These are phyloP conservation scores for Fusarium avenaceum DNA, from an alignment of 2,329 filamentous ascomycete genomes.

Conservation along the genomic window DNA sequence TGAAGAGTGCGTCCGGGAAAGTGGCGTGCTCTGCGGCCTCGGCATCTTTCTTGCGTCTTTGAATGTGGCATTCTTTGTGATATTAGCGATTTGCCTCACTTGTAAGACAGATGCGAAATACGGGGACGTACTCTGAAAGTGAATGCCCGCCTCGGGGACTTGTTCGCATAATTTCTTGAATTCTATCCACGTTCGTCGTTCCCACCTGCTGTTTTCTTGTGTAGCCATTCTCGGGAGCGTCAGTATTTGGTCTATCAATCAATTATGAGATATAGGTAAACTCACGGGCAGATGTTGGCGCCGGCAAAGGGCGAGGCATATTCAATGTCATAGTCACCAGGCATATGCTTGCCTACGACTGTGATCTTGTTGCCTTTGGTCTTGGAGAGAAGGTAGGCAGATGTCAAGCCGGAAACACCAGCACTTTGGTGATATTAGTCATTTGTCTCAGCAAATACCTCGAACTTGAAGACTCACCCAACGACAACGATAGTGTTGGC, in stretches of 20 bases:
- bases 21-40: constrained; percentile 38
- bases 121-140: constrained; percentile 73
- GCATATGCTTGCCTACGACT: constrained; percentile 88
- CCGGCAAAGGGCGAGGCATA: constrained; percentile 93
- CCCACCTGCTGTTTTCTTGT: constrained; percentile 65
- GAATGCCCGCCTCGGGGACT: constrained; percentile 82
- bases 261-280: constrained; percentile 26
- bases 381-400: constrained; percentile 63
- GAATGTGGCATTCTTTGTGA: constrained; percentile 61
- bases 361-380: constrained; percentile 68
- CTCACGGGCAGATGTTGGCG: constrained; percentile 81
- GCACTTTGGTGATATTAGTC: constrained; percentile 52
- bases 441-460: neutral
- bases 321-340: constrained; percentile 91
- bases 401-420: constrained; percentile 66
- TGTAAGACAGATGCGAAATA: neutral
- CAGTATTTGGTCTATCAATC: neutral
- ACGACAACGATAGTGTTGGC: constrained; percentile 53
- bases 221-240: constrained; percentile 59
- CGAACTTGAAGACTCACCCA: constrained; percentile 47
- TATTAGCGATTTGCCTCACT: constrained; percentile 12
- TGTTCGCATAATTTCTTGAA: constrained; percentile 71
- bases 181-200: constrained; percentile 74
- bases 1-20: constrained; percentile 73
- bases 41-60: constrained; percentile 73